phyloP scores from a whole-genome alignment of 2,329 filamentous ascomycete species.

The Epichloe sibirici region DNA sequence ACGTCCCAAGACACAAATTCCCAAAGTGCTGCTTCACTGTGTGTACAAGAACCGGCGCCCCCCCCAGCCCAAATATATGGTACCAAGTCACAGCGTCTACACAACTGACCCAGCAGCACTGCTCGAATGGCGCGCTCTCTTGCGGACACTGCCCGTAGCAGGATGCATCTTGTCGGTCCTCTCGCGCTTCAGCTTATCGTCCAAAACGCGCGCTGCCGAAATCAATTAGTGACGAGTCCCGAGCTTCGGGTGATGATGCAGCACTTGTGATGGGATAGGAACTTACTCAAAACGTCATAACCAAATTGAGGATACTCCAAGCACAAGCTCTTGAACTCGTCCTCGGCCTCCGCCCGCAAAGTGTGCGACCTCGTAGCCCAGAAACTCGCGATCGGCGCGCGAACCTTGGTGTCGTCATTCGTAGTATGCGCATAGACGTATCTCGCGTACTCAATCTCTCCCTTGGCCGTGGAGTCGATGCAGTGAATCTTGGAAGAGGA shows the following conservation, averaged over 20 bases:
- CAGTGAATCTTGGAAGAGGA: constrained; percentile 86
- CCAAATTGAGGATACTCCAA: constrained; percentile 84
- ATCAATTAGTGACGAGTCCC: constrained; percentile 6
- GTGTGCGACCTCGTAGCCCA: constrained; percentile 76
- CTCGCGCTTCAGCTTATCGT: constrained; percentile 55
- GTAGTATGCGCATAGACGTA: constrained; percentile 75
- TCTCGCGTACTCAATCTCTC: constrained; percentile 83
- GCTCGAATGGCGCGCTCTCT: constrained; percentile 43
- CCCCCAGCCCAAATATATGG: too few relatives aligned
- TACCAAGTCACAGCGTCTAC: not conserved
- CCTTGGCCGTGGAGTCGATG: constrained; percentile 74
- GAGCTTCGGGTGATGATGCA: not conserved
- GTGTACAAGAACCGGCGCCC: too few relatives aligned
- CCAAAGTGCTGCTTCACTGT: too few relatives aligned
- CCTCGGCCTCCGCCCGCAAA: constrained; percentile 72
- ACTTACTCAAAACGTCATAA: constrained; percentile 77
- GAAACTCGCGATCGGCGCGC: constrained; percentile 77
- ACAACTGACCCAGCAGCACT: constrained; percentile 8
- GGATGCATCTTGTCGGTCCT: constrained; percentile 48
- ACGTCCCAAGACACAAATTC: too few relatives aligned
- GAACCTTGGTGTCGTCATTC: constrained; percentile 57
- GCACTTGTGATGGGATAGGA: not conserved
- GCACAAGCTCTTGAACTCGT: constrained; percentile 74
- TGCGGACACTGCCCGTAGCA: constrained; percentile 36
- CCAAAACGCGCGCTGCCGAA: constrained; percentile 44